Evolutionary conservation across 257 asterid genomes (phyloP).

Genomic region (Solanum clarkiae): DNA sequence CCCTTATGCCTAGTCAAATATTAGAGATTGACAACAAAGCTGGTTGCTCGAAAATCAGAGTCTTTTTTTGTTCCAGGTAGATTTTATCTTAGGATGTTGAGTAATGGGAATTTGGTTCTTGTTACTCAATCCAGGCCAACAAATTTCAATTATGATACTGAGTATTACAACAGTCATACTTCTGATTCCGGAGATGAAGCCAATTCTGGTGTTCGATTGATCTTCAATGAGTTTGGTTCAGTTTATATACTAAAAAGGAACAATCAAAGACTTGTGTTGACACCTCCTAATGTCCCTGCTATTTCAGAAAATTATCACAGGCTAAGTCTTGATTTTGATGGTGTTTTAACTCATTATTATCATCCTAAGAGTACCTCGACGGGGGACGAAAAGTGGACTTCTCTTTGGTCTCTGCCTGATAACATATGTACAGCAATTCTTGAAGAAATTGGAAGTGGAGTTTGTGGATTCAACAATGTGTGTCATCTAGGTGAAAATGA

Average conservation of each 20-base stretch:
- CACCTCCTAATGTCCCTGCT: slow-evolving; percentile 4
- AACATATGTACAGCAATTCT: slow-evolving; percentile 14
- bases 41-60: slow-evolving; percentile 1
- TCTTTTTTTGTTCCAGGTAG: slow-evolving; percentile 28
- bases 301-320: slow-evolving; percentile 22
- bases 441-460: slow-evolving; percentile 31
- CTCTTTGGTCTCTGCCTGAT: slow-evolving; percentile 8
- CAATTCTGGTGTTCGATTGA: slow-evolving; percentile 21
- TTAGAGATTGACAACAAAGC: background rate
- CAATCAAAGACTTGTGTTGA: background rate
- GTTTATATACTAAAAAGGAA: slow-evolving; percentile 13
- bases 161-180: slow-evolving; percentile 23
- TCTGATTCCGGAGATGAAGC: slow-evolving; percentile 7
- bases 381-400: slow-evolving; percentile 14
- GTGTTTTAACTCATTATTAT: slow-evolving; percentile 30
- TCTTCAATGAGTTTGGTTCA: slow-evolving; percentile 15
- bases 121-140: slow-evolving; percentile 7
- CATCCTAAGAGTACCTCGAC: slow-evolving; percentile 14
- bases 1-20: slow-evolving; percentile 16
- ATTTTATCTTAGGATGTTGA: slow-evolving; percentile 24
- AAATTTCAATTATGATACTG: slow-evolving; percentile 10
- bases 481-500: slow-evolving; percentile 11
- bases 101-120: slow-evolving; percentile 26
- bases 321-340: slow-evolving; percentile 31
- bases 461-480: slow-evolving; percentile 49